phyloP scores from a whole-genome alignment of 805 yeast species.

The Candida insectalens region DNA sequence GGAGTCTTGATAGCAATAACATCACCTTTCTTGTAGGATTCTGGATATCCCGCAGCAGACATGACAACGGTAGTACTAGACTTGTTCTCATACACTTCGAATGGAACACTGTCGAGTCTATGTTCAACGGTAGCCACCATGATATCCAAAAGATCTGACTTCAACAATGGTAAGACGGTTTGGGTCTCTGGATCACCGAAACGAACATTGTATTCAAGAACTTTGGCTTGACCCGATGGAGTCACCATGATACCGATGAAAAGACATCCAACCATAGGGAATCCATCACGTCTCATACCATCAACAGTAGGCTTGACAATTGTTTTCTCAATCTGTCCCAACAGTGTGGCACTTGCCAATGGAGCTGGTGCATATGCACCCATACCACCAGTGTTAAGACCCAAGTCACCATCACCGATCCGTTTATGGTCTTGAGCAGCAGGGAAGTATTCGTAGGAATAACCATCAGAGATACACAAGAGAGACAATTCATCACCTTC shows the following conservation, averaged over 20 bases:
- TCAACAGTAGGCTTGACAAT: slow-evolving; percentile 85
- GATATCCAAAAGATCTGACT: slow-evolving; percentile 89
- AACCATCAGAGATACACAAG: slow-evolving; percentile 88
- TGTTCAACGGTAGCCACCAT: slow-evolving; percentile 92
- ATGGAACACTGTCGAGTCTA: slow-evolving; percentile 74
- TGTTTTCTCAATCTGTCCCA: slow-evolving; percentile 60
- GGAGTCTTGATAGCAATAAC: slow-evolving; percentile 48
- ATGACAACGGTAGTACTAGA: slow-evolving; percentile 89
- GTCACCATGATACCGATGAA: slow-evolving; percentile 94
- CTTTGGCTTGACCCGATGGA: slow-evolving; percentile 76
- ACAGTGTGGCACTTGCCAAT: slow-evolving; percentile 68
- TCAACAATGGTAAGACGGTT: slow-evolving; percentile 80
- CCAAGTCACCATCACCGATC: slow-evolving; percentile 85
- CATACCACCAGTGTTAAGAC: slow-evolving; percentile 99
- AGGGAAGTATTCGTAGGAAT: slow-evolving; percentile 81
- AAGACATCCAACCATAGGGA: slow-evolving; percentile 90
- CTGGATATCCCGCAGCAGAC: slow-evolving; percentile 98
- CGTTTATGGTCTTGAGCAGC: slow-evolving; percentile 99
- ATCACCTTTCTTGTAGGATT: slow-evolving; percentile 76
- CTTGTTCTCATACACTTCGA: slow-evolving; percentile 42
- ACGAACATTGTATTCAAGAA: slow-evolving; percentile 92
- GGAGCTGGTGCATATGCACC: slow-evolving; percentile 99
- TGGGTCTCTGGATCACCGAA: slow-evolving; percentile 99
- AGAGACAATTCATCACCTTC: slow-evolving; percentile 97
- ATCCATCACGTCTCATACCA: slow-evolving; percentile 93